Conservation (phyloP, 192 early-diverging fungal species). For the Geranomyces michiganensis region DNA sequence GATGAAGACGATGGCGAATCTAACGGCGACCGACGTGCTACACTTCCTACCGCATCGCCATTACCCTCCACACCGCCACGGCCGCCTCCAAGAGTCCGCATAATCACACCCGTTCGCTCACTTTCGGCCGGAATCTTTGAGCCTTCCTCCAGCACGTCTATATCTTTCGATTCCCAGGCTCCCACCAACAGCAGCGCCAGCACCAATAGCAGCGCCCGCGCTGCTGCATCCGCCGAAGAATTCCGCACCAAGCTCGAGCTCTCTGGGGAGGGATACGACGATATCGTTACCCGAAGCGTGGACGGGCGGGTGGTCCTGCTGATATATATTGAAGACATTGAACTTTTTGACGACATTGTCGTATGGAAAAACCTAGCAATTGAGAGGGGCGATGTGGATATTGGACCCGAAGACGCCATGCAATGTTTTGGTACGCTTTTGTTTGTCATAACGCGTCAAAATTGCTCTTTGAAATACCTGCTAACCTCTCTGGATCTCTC, state of each 20-base stretch:
- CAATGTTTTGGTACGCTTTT: constrained; percentile 14
- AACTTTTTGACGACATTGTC: constrained; percentile 28
- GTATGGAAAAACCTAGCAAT: constrained; percentile 3
- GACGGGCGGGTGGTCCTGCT: constrained; percentile 14
- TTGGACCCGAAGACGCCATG: constrained; percentile 9
- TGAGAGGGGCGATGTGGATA: background rate
- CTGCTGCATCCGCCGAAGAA: too few relatives aligned
- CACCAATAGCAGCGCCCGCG: too few relatives aligned
- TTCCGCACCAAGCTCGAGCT: background rate
- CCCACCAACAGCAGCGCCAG: too few relatives aligned
- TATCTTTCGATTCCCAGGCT: too few relatives aligned
- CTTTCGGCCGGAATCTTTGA: too few relatives aligned
- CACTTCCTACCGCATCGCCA: too few relatives aligned
- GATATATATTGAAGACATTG: constrained; percentile 23
- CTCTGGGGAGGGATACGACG: constrained; percentile 10
- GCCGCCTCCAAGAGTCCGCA: too few relatives aligned
- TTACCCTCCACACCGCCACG: too few relatives aligned
- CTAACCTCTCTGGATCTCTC: background rate
- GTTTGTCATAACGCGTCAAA: too few relatives aligned
- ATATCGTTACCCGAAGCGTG: constrained; percentile 10
- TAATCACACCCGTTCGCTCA: too few relatives aligned
- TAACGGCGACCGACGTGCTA: too few relatives aligned
- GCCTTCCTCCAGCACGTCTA: too few relatives aligned
- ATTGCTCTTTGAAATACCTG: background rate
- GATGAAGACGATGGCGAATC: background rate